These are phyloP conservation scores for Penicillium robsamsonii DNA, from an alignment of 495 filamentous ascomycete species.

Conservation along the genomic window DNA sequence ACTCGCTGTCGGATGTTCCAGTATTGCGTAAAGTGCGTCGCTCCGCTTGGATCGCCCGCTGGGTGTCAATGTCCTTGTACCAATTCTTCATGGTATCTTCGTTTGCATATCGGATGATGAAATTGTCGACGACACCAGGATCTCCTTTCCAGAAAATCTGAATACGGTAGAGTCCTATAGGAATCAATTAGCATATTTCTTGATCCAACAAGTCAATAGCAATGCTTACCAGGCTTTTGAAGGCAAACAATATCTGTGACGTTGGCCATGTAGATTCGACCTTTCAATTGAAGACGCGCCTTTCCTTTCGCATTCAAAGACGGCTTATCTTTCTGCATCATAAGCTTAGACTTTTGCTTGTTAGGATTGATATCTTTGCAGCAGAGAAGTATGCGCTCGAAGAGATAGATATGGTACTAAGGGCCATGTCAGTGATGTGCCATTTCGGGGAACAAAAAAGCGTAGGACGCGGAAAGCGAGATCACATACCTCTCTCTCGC, in stretches of 20 bases:
- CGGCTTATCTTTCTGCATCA: conserved; percentile 64
- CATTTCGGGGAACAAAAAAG: not conserved
- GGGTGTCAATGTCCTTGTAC: conserved; percentile 59
- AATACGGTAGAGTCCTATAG: conserved; percentile 79
- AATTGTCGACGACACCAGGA: conserved; percentile 92
- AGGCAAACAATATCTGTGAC: conserved; percentile 88
- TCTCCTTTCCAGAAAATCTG: conserved; percentile 99
- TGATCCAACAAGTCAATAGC: not conserved
- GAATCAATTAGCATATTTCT: conserved; percentile 1
- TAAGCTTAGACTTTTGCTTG: conserved; percentile 74
- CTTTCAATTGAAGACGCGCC: conserved; percentile 87
- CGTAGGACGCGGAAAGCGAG: not conserved
- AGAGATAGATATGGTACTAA: conserved; percentile 96
- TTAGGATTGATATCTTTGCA: conserved; percentile 92
- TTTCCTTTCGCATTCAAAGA: conserved; percentile 70
- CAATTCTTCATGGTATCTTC: conserved; percentile 92
- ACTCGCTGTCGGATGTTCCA: conserved; percentile 67
- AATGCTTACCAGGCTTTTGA: conserved; percentile 69
- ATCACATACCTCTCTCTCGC: conserved; percentile 75
- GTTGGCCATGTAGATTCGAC: conserved; percentile 98
- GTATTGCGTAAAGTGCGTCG: conserved; percentile 50
- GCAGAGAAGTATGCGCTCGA: conserved; percentile 91
- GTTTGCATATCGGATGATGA: conserved; percentile 85
- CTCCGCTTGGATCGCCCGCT: conserved; percentile 44
- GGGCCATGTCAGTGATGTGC: conserved; percentile 30